Evolutionary conservation across 176 grass and related monocot species (phyloP).

Genomic region (Carex pumila): DNA sequence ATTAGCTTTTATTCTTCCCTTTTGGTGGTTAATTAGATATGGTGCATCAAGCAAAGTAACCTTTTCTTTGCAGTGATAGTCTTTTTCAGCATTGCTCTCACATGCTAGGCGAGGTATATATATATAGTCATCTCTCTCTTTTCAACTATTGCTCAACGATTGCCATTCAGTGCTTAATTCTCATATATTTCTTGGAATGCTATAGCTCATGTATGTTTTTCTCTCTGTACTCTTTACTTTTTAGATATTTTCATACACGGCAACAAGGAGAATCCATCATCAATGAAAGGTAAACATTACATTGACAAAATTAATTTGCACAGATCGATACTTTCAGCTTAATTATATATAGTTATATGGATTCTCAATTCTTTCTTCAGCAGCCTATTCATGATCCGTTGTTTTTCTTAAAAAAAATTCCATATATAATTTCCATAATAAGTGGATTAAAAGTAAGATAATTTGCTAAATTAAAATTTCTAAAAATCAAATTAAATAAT

Average conservation of each 20-base stretch:
- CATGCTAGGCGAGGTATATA: neutral
- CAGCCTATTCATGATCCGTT: neutral
- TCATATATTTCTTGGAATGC: neutral
- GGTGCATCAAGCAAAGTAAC: neutral
- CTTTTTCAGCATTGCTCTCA: conserved; percentile 12
- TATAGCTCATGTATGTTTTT: neutral
- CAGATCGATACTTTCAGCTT: neutral
- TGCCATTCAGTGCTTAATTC: neutral
- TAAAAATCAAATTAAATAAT: too few relatives aligned
- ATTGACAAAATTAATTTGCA: neutral
- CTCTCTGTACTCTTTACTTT: neutral
- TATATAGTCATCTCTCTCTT: neutral
- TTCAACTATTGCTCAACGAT: too few relatives aligned
- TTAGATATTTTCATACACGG: neutral
- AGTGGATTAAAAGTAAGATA: too few relatives aligned
- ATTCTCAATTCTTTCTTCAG: neutral
- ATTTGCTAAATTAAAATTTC: too few relatives aligned
- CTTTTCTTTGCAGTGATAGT: neutral
- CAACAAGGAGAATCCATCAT: neutral
- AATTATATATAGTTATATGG: neutral
- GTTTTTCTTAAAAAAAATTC: neutral
- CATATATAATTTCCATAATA: too few relatives aligned
- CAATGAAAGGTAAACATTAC: neutral
- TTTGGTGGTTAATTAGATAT: neutral
- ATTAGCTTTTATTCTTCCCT: neutral